phyloP scores from a whole-genome alignment of 2,329 filamentous ascomycete species.

The Parastagonospora avenae region DNA sequence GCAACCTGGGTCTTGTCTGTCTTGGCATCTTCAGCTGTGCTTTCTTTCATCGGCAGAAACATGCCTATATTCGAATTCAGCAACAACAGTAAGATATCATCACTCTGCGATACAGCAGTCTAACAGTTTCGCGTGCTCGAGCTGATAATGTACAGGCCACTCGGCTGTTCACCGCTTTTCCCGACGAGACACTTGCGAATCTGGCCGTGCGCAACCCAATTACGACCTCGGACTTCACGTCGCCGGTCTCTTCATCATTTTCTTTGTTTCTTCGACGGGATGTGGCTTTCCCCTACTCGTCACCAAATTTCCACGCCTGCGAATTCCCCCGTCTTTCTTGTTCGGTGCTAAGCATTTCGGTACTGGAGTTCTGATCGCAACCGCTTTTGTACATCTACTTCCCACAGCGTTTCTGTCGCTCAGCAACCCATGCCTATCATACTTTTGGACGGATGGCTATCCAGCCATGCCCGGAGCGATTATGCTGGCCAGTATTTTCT shows the following conservation, averaged over 20 bases:
- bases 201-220: slow-evolving; percentile 24
- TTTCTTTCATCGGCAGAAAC: slow-evolving; percentile 22
- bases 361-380: slow-evolving; percentile 81
- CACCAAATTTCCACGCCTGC: slow-evolving; percentile 63
- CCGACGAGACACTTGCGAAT: slow-evolving; percentile 28
- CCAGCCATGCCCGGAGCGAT: slow-evolving; percentile 67
- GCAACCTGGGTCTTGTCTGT: slow-evolving; percentile 31
- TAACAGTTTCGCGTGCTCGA: not conserved
- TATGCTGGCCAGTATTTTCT: slow-evolving; percentile 65
- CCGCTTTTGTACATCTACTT: slow-evolving; percentile 77
- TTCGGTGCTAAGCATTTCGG: slow-evolving; percentile 63
- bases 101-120: not conserved
- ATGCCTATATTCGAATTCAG: slow-evolving; percentile 9
- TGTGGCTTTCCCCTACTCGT: slow-evolving; percentile 67
- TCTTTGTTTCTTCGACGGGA: slow-evolving; percentile 48
- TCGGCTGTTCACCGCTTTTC: slow-evolving; percentile 8
- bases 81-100: slow-evolving; percentile 11
- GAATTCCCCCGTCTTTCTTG: slow-evolving; percentile 64
- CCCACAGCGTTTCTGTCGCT: slow-evolving; percentile 62
- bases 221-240: slow-evolving; percentile 40
- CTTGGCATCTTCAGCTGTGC: slow-evolving; percentile 28
- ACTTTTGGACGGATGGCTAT: slow-evolving; percentile 63
- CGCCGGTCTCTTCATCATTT: slow-evolving; percentile 41
- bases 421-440: slow-evolving; percentile 57
- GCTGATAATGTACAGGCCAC: slow-evolving; percentile 8